Evolutionary conservation across 2,329 filamentous ascomycete species (phyloP).

Genomic region (Aspergillus quadrilineatus): DNA sequence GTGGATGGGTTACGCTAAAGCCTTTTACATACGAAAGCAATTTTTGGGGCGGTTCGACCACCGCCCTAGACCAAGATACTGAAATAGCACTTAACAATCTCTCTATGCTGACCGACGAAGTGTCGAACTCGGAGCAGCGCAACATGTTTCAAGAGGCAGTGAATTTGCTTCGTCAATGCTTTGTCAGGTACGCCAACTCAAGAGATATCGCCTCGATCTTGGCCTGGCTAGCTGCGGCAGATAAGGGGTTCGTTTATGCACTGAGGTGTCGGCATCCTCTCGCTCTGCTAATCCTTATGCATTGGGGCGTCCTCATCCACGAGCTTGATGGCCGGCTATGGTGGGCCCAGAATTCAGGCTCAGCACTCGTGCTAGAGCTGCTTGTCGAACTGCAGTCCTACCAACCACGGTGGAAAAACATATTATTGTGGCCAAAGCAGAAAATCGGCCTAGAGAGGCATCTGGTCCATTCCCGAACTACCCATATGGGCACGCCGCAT

Average conservation of each 20-base stretch:
- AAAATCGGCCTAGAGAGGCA: slow-evolving; percentile 29
- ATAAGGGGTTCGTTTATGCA: slow-evolving; percentile 23
- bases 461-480: not conserved
- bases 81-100: slow-evolving; percentile 22
- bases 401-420: slow-evolving; percentile 27
- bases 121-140: too few relatives aligned
- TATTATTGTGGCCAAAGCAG: slow-evolving; percentile 31
- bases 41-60: slow-evolving; percentile 44
- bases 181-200: slow-evolving; percentile 23
- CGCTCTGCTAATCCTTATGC: slow-evolving; percentile 25
- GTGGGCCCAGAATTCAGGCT: slow-evolving; percentile 28
- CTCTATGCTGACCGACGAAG: not conserved
- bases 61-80: slow-evolving; percentile 20
- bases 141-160: slow-evolving; percentile 15
- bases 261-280: slow-evolving; percentile 21
- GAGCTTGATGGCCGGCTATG: slow-evolving; percentile 24
- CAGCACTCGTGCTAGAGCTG: slow-evolving; percentile 16
- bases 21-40: slow-evolving; percentile 50
- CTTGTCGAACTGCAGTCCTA: slow-evolving; percentile 18
- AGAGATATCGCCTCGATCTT: slow-evolving; percentile 25
- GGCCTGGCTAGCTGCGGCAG: slow-evolving; percentile 28
- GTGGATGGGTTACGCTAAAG: slow-evolving; percentile 48
- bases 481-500: not conserved
- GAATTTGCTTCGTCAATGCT: slow-evolving; percentile 26
- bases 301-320: slow-evolving; percentile 29